Evolutionary conservation across 257 asterid genomes (phyloP).

Genomic region (Galeopsis tetrahit): DNA sequence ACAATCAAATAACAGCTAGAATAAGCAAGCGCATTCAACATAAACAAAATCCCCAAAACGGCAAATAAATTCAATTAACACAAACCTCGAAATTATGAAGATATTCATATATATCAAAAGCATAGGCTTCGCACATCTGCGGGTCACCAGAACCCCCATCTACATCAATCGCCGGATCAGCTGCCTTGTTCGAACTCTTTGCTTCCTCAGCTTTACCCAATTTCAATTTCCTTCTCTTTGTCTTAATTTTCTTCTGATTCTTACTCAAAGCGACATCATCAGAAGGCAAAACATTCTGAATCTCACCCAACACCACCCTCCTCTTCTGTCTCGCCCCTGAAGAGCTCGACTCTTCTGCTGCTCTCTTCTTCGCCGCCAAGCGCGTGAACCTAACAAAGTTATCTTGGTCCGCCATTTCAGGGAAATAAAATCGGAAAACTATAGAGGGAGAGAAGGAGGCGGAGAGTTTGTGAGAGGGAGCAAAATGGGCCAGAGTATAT

Average conservation of each 20-base stretch:
- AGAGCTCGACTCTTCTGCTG: conserved; percentile 50
- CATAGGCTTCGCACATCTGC: conserved; percentile 75
- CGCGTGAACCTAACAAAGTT: conserved; percentile 70
- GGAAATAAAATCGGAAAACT: conserved; percentile 20
- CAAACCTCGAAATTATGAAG: conserved; percentile 85
- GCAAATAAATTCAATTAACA: neutral
- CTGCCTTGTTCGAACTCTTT: conserved; percentile 33
- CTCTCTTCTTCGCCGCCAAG: conserved; percentile 80
- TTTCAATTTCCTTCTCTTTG: conserved; percentile 38
- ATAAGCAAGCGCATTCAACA: neutral
- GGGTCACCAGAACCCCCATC: conserved; percentile 55
- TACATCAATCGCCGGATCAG: conserved; percentile 39
- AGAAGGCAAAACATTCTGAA: conserved; percentile 52
- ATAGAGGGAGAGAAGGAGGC: conserved; percentile 8
- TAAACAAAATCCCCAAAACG: neutral
- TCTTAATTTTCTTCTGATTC: conserved; percentile 32
- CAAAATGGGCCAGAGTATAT: conserved; percentile 34
- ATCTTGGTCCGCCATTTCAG: conserved; percentile 70
- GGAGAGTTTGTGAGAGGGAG: conserved; percentile 23
- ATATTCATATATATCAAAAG: conserved; percentile 78
- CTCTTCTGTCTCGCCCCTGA: conserved; percentile 51
- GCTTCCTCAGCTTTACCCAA: conserved; percentile 28
- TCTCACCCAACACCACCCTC: conserved; percentile 85
- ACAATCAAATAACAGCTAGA: neutral
- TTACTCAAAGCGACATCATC: conserved; percentile 21